Evolutionary conservation across 495 filamentous ascomycete genomes (phyloP).

Genomic region (Aspergillus coremiiformis): DNA sequence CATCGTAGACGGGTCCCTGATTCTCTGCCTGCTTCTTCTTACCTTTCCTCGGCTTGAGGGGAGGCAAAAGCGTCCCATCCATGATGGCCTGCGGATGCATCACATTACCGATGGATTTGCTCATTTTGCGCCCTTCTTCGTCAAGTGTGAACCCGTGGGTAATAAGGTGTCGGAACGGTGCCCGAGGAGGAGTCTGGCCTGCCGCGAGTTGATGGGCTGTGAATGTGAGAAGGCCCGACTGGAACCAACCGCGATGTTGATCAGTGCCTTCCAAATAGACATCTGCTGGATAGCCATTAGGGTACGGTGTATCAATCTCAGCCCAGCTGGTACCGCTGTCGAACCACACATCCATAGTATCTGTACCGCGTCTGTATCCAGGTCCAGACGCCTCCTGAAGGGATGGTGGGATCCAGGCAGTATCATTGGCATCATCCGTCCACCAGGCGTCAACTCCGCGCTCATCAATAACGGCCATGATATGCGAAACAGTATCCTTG

Average conservation of each 20-base stretch:
- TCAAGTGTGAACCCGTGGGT: conserved; percentile 96
- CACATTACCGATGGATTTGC: conserved; percentile 91
- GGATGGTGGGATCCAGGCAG: conserved; percentile 60
- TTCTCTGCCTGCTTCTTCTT: conserved; percentile 45
- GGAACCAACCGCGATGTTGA: conserved; percentile 98
- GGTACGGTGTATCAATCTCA: conserved; percentile 33
- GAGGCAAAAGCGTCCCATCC: conserved; percentile 62
- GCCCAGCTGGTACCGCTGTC: conserved; percentile 97
- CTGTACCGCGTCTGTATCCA: conserved; percentile 66
- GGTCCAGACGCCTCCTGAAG: conserved; percentile 34
- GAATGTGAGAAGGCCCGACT: conserved; percentile 91
- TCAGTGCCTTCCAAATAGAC: conserved; percentile 91
- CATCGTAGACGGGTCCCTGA: conserved; percentile 44
- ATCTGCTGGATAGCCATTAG: conserved; percentile 58
- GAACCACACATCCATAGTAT: conserved; percentile 99
- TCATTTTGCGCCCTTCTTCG: conserved; percentile 89
- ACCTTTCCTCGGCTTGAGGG: conserved; percentile 47
- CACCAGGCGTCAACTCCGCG: conserved; percentile 90
- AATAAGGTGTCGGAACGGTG: conserved; percentile 78
- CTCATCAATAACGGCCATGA: conserved; percentile 68
- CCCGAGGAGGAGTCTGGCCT: conserved; percentile 27
- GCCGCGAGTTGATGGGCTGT: conserved; percentile 52
- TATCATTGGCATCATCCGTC: conserved; percentile 67
- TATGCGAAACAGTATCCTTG: conserved; percentile 72
- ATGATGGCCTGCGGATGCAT: conserved; percentile 78